Conservation (phyloP, 164 flowering plant genomes). For the Stephania japonica region DNA sequence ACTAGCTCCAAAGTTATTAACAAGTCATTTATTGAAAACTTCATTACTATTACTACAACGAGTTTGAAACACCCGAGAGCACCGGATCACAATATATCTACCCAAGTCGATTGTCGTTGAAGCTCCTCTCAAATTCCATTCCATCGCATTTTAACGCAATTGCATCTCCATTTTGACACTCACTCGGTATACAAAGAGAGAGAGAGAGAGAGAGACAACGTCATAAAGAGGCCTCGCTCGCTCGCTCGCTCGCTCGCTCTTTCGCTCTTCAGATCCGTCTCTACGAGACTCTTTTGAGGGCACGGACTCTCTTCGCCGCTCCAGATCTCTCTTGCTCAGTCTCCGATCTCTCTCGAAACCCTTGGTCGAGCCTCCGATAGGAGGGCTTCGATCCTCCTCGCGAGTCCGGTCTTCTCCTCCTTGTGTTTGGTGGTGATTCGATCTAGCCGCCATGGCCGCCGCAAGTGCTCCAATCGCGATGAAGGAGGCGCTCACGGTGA, state of each 20-base stretch:
- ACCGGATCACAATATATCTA: not conserved
- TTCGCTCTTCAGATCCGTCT: conserved; percentile 14
- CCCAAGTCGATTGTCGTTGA: not conserved
- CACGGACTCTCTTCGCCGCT: conserved; percentile 23
- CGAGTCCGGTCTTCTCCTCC: conserved; percentile 14
- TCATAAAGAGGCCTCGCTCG: too few species aligned
- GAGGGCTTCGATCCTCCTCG: conserved; percentile 13
- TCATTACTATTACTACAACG: too few species aligned
- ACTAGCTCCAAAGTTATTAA: too few species aligned
- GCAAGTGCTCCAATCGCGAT: conserved; percentile 96
- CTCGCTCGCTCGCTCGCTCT: not conserved
- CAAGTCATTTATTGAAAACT: too few species aligned
- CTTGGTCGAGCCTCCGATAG: conserved; percentile 1
- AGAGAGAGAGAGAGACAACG: too few species aligned
- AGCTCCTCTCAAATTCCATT: not conserved
- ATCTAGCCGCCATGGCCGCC: conserved; percentile 79
- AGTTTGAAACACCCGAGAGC: not conserved
- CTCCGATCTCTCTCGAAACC: not conserved
- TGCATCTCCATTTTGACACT: conserved; percentile 7
- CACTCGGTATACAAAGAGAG: not conserved
- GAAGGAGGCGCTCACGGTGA: conserved; percentile 85
- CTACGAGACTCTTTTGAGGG: conserved; percentile 1
- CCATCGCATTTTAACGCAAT: conserved; percentile 7
- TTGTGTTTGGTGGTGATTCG: conserved; percentile 17
- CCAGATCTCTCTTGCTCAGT: conserved; percentile 33